Percentiles rank a stretch among this genome's conserved stretches.
These are phyloP conservation scores for Candida chilensis DNA, from an alignment of 805 yeast genomes.

Conservation along the genomic window DNA sequence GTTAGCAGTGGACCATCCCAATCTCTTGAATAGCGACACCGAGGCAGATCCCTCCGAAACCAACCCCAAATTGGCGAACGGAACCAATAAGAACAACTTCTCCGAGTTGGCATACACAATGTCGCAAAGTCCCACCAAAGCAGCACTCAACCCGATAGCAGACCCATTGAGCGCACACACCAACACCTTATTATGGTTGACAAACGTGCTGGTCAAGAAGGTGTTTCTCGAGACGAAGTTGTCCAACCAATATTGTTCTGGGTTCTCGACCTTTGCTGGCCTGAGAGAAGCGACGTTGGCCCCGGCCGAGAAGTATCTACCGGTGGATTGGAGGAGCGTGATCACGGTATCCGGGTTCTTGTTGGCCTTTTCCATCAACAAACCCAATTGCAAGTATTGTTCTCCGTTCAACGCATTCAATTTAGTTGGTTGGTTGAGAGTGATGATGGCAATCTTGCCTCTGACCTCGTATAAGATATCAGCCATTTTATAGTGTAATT, in stretches of 20 bases:
- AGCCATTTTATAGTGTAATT: no score
- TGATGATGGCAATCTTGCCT: slow-evolving; percentile 52
- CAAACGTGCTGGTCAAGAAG: slow-evolving; percentile 56
- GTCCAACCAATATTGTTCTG: slow-evolving; percentile 36
- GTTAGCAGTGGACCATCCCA: slow-evolving; percentile 65
- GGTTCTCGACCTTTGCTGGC: slow-evolving; percentile 13
- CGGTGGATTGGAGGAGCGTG: slow-evolving; percentile 63
- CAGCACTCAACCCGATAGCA: slow-evolving; percentile 70
- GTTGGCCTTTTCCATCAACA: slow-evolving; percentile 53
- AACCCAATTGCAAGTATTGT: slow-evolving; percentile 55
- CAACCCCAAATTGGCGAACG: slow-evolving; percentile 76
- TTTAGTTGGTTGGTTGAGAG: slow-evolving; percentile 49
- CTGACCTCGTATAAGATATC: no score
- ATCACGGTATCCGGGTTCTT: slow-evolving; percentile 48
- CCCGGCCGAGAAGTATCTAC: slow-evolving; percentile 77
- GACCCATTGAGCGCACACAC: slow-evolving; percentile 82
- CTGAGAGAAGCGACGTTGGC: slow-evolving; percentile 48
- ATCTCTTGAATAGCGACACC: slow-evolving; percentile 54
- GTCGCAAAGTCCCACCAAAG: slow-evolving; percentile 69
- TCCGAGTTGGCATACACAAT: slow-evolving; percentile 59
- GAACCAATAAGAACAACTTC: slow-evolving; percentile 53
- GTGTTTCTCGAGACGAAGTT: slow-evolving; percentile 65
- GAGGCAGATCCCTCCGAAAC: slow-evolving; percentile 78
- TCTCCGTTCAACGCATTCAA: slow-evolving; percentile 61
- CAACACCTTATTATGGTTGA: slow-evolving; percentile 62